Percentiles rank a stretch among this genome's conserved stretches.
Conservation (phyloP, 345 rosid genomes). For the Mallotus nudiflorus region DNA sequence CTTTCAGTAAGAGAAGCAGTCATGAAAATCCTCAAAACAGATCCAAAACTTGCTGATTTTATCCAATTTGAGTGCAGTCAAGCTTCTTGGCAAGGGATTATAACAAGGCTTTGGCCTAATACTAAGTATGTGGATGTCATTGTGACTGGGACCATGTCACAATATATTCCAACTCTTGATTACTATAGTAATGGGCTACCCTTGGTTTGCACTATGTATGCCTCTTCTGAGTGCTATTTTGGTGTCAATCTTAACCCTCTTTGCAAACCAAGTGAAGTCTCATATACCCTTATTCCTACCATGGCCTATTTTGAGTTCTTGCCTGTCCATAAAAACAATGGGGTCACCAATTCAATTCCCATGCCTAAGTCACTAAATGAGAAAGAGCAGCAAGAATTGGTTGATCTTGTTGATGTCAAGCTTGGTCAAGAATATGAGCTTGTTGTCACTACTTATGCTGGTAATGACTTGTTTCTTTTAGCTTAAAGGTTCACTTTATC, state of each 20-base stretch:
- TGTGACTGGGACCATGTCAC: conserved; percentile 99
- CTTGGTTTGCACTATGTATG: conserved; percentile 95
- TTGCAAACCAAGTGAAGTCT: conserved; percentile 82
- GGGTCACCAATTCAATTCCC: conserved; percentile 56
- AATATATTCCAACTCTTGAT: conserved; percentile 92
- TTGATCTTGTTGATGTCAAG: conserved; percentile 92
- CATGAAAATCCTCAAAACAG: conserved; percentile 38
- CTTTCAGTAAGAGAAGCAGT: conserved; percentile 44
- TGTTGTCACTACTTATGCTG: conserved; percentile 97
- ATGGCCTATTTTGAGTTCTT: conserved; percentile 97
- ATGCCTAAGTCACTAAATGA: conserved; percentile 69
- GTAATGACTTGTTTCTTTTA: conserved; percentile 29
- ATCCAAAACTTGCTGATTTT: conserved; percentile 45
- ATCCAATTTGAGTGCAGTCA: conserved; percentile 42
- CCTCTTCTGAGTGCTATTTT: conserved; percentile 94
- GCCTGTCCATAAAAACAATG: conserved; percentile 72
- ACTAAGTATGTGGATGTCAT: conserved; percentile 77
- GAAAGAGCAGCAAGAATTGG: conserved; percentile 77
- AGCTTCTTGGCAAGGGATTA: conserved; percentile 53
- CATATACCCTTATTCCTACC: conserved; percentile 83
- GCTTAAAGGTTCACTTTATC: not conserved
- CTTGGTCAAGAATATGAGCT: conserved; percentile 94
- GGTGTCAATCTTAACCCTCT: conserved; percentile 86
- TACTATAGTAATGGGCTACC: conserved; percentile 84
- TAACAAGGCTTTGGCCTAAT: conserved; percentile 56